Evolutionary conservation across 345 rosid genomes (phyloP).

Genomic region (Salix exigua): DNA sequence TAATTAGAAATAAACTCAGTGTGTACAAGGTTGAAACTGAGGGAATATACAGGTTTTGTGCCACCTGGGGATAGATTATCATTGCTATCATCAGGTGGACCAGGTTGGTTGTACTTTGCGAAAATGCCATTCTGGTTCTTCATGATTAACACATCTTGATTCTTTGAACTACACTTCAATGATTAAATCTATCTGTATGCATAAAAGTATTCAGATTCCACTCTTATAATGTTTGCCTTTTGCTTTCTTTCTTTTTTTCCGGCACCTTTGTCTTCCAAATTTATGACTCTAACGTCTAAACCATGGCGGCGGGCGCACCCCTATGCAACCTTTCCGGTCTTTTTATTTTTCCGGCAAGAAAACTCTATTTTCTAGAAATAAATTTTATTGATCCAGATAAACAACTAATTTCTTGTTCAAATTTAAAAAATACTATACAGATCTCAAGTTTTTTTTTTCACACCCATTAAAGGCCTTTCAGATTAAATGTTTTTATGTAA

Average conservation of each 20-base stretch:
- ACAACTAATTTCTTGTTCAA: accelerated
- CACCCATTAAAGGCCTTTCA: neutral
- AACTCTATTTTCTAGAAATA: too few relatives aligned
- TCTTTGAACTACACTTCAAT: slow-evolving; percentile 37
- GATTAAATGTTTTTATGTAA: neutral
- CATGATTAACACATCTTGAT: slow-evolving; percentile 28
- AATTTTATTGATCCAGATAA: accelerated
- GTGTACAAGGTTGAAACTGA: slow-evolving; percentile 1
- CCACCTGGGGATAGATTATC: slow-evolving; percentile 24
- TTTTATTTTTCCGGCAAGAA: too few relatives aligned
- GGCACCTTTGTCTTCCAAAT: slow-evolving; percentile 4
- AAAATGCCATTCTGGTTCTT: slow-evolving; percentile 27
- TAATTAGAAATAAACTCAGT: neutral
- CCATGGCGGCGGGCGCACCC: neutral
- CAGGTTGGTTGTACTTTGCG: slow-evolving; percentile 26
- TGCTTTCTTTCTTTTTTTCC: slow-evolving; percentile 1
- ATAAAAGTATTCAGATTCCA: slow-evolving; percentile 12
- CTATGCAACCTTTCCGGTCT: too few relatives aligned
- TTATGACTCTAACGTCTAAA: slow-evolving; percentile 16
- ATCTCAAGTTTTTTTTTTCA: accelerated
- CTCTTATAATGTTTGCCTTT: slow-evolving; percentile 21
- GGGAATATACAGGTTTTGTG: slow-evolving; percentile 7
- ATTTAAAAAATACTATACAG: accelerated
- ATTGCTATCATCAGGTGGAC: slow-evolving; percentile 33
- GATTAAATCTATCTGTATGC: slow-evolving; percentile 13